These are phyloP conservation scores for Cytospora mali DNA, from an alignment of 2,329 filamentous ascomycete species.

Conservation along the genomic window DNA sequence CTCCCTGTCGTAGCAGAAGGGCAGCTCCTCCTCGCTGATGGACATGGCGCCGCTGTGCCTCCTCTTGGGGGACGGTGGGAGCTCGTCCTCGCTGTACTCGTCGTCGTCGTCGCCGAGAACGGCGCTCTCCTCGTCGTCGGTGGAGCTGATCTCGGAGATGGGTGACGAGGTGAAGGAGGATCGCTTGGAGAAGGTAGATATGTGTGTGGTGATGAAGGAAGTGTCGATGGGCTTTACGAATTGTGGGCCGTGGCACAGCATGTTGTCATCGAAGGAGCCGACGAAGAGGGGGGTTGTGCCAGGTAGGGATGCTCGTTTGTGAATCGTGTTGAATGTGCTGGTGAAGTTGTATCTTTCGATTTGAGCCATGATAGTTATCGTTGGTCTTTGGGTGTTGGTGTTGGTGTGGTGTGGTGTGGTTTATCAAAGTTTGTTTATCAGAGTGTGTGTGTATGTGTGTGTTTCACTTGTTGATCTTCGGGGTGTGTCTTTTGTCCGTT, in stretches of 20 bases:
- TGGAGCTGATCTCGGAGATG: conserved; percentile 16
- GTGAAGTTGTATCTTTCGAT: conserved; percentile 8
- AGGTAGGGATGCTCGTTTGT: conserved; percentile 13
- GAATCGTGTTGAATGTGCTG: neutral
- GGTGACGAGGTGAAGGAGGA: conserved; percentile 22
- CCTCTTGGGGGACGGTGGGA: conserved; percentile 25
- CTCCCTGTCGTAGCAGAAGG: conserved; percentile 25
- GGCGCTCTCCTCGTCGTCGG: conserved; percentile 22
- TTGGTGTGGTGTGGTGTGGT: neutral
- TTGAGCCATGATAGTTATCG: conserved; percentile 9
- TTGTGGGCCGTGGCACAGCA: conserved; percentile 23
- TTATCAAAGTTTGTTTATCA: neutral
- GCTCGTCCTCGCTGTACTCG: conserved; percentile 27
- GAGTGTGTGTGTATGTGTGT: neutral
- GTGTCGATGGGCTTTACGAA: conserved; percentile 27
- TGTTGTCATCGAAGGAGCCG: conserved; percentile 27
- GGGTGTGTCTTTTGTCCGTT: neutral
- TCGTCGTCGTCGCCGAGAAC: conserved; percentile 28
- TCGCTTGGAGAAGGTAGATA: conserved; percentile 19
- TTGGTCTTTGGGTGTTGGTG: conserved; percentile 1
- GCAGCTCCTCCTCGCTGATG: conserved; percentile 28
- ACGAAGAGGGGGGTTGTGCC: conserved; percentile 23
- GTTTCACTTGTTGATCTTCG: neutral
- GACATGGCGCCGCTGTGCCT: conserved; percentile 28
- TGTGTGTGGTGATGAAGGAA: conserved; percentile 19